Percentiles rank a stretch among this genome's conserved stretches.
phyloP scores from a whole-genome alignment of 2,329 filamentous ascomycete species.

The Arthroderma sp. region DNA sequence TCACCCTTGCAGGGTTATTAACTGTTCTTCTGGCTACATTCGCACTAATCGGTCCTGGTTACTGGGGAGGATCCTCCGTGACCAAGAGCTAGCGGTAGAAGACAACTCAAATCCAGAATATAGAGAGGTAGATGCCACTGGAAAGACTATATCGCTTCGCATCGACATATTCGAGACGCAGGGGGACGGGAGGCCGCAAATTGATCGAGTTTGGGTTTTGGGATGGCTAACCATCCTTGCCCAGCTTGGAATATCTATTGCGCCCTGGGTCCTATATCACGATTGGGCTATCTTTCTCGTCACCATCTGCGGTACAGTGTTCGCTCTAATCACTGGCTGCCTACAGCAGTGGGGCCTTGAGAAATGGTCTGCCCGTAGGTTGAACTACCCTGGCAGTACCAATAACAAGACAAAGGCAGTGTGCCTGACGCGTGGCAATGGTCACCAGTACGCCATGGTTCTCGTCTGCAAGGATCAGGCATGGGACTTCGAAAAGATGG shows the following conservation, averaged over 20 bases:
- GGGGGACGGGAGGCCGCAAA: too few relatives aligned
- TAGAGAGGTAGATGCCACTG: too few relatives aligned
- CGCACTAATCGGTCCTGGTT: constrained; percentile 32
- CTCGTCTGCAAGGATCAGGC: background rate
- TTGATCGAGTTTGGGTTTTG: background rate
- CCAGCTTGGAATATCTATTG: background rate
- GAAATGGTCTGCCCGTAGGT: background rate
- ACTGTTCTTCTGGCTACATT: constrained; percentile 17
- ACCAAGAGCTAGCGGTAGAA: constrained; percentile 24
- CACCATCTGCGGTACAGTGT: background rate
- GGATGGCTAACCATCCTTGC: background rate
- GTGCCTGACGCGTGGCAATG: background rate
- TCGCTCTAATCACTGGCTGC: background rate
- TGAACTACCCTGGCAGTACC: background rate
- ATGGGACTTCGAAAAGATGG: background rate
- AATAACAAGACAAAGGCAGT: background rate
- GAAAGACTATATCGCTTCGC: too few relatives aligned
- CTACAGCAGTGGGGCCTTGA: background rate
- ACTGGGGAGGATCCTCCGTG: constrained; percentile 30
- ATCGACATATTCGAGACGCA: too few relatives aligned
- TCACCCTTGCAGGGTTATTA: constrained; percentile 12
- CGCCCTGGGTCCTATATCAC: background rate
- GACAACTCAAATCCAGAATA: constrained; percentile 2
- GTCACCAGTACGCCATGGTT: background rate
- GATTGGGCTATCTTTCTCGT: constrained; percentile 1